These are phyloP conservation scores for Pinus tabuliformis DNA, from an alignment of 75 land plant species.

Conservation along the genomic window DNA sequence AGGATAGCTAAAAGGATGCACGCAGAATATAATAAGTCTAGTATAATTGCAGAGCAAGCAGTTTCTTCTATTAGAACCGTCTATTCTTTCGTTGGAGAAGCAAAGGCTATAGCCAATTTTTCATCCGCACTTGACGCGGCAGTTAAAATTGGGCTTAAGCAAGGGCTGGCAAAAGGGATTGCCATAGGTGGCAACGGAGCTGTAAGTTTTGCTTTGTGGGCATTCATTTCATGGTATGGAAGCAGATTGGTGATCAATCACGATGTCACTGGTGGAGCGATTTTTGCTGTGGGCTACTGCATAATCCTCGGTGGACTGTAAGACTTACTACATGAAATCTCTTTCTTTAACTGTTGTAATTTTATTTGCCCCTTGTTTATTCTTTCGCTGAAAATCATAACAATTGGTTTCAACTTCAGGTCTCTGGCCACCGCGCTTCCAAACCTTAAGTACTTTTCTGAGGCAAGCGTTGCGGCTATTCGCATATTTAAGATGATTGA, in stretches of 20 bases:
- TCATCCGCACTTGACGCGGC: constrained; percentile 38
- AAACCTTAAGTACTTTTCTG: constrained; percentile 70
- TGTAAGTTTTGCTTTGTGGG: constrained; percentile 62
- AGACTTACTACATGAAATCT: constrained; percentile 4
- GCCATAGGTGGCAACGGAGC: constrained; percentile 56
- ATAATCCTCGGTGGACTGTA: constrained; percentile 71
- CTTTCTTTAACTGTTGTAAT: neutral
- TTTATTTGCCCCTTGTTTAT: neutral
- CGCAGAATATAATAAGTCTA: constrained; percentile 49
- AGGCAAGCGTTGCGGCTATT: constrained; percentile 59
- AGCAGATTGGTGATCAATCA: constrained; percentile 55
- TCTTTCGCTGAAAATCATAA: neutral
- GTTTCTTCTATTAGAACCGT: constrained; percentile 66
- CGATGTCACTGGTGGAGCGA: constrained; percentile 52
- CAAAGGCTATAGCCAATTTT: constrained; percentile 30
- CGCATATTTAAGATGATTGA: constrained; percentile 55
- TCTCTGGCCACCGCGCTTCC: constrained; percentile 61
- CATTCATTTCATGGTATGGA: constrained; percentile 68
- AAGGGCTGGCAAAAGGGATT: constrained; percentile 51
- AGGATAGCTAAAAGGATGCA: constrained; percentile 27
- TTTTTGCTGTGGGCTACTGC: constrained; percentile 44
- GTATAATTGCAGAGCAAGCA: constrained; percentile 48
- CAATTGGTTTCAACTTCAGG: constrained; percentile 16
- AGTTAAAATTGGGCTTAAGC: constrained; percentile 33
- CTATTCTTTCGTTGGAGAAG: constrained; percentile 65